Percentiles rank a stretch among this genome's conserved stretches.
Evolutionary conservation across 192 early-diverging fungal species (phyloP).

Genomic region (Coemansia nantahalensis): DNA sequence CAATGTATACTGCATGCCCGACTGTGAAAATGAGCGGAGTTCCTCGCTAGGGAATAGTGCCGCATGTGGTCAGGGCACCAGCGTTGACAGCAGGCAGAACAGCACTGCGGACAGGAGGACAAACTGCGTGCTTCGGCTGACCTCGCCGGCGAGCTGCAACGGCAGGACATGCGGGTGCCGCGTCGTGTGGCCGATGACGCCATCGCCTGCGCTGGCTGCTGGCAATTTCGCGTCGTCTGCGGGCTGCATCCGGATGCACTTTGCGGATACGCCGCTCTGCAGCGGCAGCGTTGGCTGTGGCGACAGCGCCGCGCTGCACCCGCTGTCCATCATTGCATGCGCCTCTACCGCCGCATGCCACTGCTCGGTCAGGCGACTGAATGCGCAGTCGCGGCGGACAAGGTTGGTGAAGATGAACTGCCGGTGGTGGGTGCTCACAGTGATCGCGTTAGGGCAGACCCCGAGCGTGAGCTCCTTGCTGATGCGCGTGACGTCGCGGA

Average conservation of each 20-base stretch:
- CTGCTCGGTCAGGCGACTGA: background rate
- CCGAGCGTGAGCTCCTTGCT: conserved; percentile 47
- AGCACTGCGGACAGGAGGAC: conserved; percentile 9
- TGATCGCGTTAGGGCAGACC: conserved; percentile 47
- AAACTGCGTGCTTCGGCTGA: conserved; percentile 21
- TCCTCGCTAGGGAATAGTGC: too few species aligned
- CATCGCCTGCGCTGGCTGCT: too few species aligned
- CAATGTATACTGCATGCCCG: too few species aligned
- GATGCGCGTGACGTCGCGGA: conserved; percentile 40
- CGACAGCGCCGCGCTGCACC: background rate
- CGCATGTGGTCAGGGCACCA: too few species aligned
- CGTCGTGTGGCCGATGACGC: too few species aligned
- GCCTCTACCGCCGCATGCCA: background rate
- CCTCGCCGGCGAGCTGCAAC: conserved; percentile 5
- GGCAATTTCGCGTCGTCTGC: too few species aligned
- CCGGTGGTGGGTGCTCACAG: conserved; percentile 18
- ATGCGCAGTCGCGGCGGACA: conserved; percentile 41
- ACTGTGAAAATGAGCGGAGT: too few species aligned
- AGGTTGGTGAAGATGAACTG: conserved; percentile 52
- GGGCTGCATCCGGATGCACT: too few species aligned
- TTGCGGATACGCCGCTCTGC: too few species aligned
- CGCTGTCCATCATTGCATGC: background rate
- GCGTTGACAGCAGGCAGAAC: conserved; percentile 14
- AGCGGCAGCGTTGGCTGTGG: background rate
- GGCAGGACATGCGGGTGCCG: conserved; percentile 9